A percentile compares a stretch with the other conserved stretches of the same genome.
Evolutionary conservation across 2,329 filamentous ascomycete genomes (phyloP).

Genomic region (Venturia oleaginea): DNA sequence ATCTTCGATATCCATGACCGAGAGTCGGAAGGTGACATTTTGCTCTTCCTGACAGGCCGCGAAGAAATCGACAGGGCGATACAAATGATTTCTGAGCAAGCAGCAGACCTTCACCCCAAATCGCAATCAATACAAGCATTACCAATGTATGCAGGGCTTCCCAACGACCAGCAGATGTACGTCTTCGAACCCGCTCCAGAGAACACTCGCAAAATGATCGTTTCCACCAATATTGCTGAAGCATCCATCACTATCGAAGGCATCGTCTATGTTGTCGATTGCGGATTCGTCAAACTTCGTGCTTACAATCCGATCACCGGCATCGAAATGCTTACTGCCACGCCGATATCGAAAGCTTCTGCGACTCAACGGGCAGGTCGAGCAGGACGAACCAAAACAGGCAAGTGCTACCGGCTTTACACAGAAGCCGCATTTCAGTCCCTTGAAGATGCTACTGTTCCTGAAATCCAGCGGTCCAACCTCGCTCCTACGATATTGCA

Average conservation of each 20-base stretch:
- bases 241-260: slow-evolving; percentile 91
- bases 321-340: slow-evolving; percentile 78
- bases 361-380: slow-evolving; percentile 86
- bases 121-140: slow-evolving; percentile 57
- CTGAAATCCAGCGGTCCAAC: slow-evolving; percentile 88
- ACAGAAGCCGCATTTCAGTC: slow-evolving; percentile 62
- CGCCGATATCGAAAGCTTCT: slow-evolving; percentile 79
- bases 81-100: slow-evolving; percentile 67
- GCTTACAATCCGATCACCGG: slow-evolving; percentile 76
- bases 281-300: slow-evolving; percentile 81
- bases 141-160: slow-evolving; percentile 80
- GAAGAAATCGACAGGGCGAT: slow-evolving; percentile 84
- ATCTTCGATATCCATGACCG: slow-evolving; percentile 80
- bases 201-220: slow-evolving; percentile 80
- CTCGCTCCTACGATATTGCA: slow-evolving; percentile 82
- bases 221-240: slow-evolving; percentile 93
- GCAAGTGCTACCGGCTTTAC: slow-evolving; percentile 91
- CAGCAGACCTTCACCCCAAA: slow-evolving; percentile 51
- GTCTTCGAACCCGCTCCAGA: slow-evolving; percentile 79
- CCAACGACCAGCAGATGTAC: slow-evolving; percentile 88
- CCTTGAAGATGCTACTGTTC: slow-evolving; percentile 65
- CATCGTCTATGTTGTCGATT: slow-evolving; percentile 84
- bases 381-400: slow-evolving; percentile 78
- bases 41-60: slow-evolving; percentile 84
- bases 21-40: slow-evolving; percentile 72